Evolutionary conservation across 441 rosid species (phyloP), one percentile per base, ranked within the genome.

Genomic region (Breynia disticha): DNA sequence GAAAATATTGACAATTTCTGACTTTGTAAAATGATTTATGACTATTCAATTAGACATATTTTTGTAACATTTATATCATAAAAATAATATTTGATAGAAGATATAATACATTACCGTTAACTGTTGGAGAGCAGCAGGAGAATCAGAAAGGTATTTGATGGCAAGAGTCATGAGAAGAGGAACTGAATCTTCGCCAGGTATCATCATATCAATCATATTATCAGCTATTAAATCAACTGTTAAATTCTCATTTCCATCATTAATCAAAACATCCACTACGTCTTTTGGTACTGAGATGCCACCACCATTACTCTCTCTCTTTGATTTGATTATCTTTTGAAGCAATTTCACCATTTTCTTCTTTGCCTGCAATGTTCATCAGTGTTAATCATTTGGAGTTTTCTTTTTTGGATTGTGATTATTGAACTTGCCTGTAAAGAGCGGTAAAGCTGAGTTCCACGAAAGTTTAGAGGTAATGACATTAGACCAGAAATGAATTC

Each of bases 171-270:
- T 82, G 18, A 93, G 95, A 57, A 93, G 70, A 0, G 98, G 98
- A 19, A 93, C 97, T 1, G 98, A 93, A 74, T 89, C 98, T 48
- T 93, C 97, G 14, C 98, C 98, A 0, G 98, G 98, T 21, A 93
- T 93, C 96, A 93, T 93, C 97, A 93, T 89, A 53, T 93, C 98
- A 38, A 93, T 81, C 76, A 93, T 70, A 66, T 93, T 93, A 63
- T 74, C 86, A 12, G 97, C 98, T 15, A 93, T 86, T 46, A 84
- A 65, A 62, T 81, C 86, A 50, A 82, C 80, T 16, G 86, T 78
- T 43, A 93, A 67, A 48, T 74, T 59, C 39, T 72, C 81, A 62
- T 64, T 76, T 0, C 71, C 58, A 22, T 80, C 67, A 24, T 76
- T 82, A 13, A 89, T 72, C 76, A 93, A 74, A 62, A 83, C 86